Base-by-base conservation (phyloP, 805 yeast genomes). In the Metschnikowia aberdeeniae region DNA sequence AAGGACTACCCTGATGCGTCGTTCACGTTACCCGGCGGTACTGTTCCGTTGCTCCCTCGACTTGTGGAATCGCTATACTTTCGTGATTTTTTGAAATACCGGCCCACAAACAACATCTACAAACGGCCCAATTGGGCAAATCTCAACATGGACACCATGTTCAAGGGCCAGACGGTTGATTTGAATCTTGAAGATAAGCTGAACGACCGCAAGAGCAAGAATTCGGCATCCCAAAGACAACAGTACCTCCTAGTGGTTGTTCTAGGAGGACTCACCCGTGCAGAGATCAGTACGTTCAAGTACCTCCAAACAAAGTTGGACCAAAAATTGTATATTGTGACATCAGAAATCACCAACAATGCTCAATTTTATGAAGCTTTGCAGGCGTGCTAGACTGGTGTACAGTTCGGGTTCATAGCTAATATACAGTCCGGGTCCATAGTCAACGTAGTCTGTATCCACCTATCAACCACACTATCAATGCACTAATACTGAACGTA, bases 231-330 rank as follows among this genome's bases (percentile, higher is more conserved):
- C n/a, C 3, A 10, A 52, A 45, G 59, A 28, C 45, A 44, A 22
- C 58, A 66, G 43, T 44, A 65, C 59, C 43, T 64, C 47, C 57
- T 88, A 49, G 54, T 87, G 42, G 77, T 81, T 6, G 64, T 84
- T 50, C 57, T 90, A 34, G 98, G 98, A 11, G 98, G 99, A 0
- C 68, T 90, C 6, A 88, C 97, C 0, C 74, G 86, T 59, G 81
- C 93, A 7, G 99, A 92, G 62, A 70, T 90, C 13, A 79, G 92
- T 3, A 81, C 89, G 3, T 64, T 92, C 38, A 70, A 82, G 55
- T 75, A 72, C 43, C 70, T 87, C n/a, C 80, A 86, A 45, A 65
- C 68, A 38, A 70, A 69, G 46, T 57, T 73, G 28, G 59, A 61
- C 37, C 71, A 71, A 52, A 66, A 66, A 51, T 46, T 78, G 27